phyloP scores from a whole-genome alignment of 768 basidiomycete genomes.

The Mycena metata region DNA sequence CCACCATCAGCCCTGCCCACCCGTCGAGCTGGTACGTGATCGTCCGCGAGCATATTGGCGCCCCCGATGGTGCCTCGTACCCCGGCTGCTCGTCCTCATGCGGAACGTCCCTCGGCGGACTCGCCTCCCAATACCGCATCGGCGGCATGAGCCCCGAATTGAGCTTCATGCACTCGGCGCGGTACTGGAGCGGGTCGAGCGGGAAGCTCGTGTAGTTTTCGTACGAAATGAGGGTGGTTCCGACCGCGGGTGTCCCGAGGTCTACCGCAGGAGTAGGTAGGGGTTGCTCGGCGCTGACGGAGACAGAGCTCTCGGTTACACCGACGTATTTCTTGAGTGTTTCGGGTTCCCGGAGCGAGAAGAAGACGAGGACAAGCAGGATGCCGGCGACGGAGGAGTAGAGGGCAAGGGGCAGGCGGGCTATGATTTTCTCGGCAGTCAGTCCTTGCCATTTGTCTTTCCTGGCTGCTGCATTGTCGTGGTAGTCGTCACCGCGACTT shows the following conservation, averaged over 20 bases:
- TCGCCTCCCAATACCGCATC: slow-evolving; percentile 66
- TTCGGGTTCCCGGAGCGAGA: slow-evolving; percentile 66
- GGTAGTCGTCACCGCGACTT: slow-evolving; percentile 57
- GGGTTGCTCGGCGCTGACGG: slow-evolving; percentile 28
- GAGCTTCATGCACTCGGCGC: slow-evolving; percentile 66
- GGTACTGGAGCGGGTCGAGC: slow-evolving; percentile 68
- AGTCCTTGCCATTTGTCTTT: slow-evolving; percentile 39
- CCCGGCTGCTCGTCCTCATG: slow-evolving; percentile 47
- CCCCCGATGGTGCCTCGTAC: slow-evolving; percentile 38
- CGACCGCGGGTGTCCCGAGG: slow-evolving; percentile 31
- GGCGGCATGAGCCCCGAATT: slow-evolving; percentile 61
- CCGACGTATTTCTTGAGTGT: slow-evolving; percentile 61
- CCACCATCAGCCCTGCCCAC: slow-evolving; percentile 72
- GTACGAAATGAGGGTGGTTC: slow-evolving; percentile 59
- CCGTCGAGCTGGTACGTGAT: slow-evolving; percentile 83
- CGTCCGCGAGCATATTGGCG: slow-evolving; percentile 66
- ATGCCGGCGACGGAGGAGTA: slow-evolving; percentile 60
- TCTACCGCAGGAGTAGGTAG: slow-evolving; percentile 5
- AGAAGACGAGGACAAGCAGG: slow-evolving; percentile 61
- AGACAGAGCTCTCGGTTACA: slow-evolving; percentile 34
- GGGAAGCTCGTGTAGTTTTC: slow-evolving; percentile 72
- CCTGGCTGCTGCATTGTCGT: slow-evolving; percentile 27
- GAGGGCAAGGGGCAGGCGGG: slow-evolving; percentile 58
- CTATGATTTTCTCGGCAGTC: slow-evolving; percentile 43
- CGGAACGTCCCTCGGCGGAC: slow-evolving; percentile 50